Evolutionary conservation across 495 filamentous ascomycete species (phyloP).

Genomic region (Oidiodendron maius): DNA sequence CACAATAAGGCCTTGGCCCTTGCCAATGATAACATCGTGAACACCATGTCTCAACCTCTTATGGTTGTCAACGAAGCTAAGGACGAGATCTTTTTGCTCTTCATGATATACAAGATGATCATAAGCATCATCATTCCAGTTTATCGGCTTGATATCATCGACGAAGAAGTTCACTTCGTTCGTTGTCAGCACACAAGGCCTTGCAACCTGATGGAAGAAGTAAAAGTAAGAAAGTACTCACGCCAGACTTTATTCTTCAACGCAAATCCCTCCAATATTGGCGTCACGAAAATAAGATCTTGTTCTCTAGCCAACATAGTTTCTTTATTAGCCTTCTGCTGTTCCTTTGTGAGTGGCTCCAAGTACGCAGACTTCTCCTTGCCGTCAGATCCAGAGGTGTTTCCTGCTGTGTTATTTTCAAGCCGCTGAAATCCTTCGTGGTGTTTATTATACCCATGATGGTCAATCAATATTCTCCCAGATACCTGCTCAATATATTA

Average conservation of each 20-base stretch:
- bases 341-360: constrained; percentile 18
- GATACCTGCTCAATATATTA: constrained; percentile 3
- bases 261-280: constrained; percentile 32
- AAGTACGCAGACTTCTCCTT: background rate
- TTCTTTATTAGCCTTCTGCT: constrained; percentile 25
- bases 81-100: constrained; percentile 32
- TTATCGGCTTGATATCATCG: constrained; percentile 27
- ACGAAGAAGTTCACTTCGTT: constrained; percentile 29
- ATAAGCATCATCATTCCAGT: constrained; percentile 33
- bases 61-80: constrained; percentile 36
- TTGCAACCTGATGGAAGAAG: too few relatives aligned
- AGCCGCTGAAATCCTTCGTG: constrained; percentile 25
- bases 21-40: constrained; percentile 24
- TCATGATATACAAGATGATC: constrained; percentile 32
- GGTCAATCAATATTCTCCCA: constrained; percentile 31
- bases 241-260: constrained; percentile 34
- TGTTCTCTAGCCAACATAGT: constrained; percentile 15
- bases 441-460: constrained; percentile 32
- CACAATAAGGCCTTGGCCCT: constrained; percentile 25
- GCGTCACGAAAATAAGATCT: constrained; percentile 30
- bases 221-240: constrained; percentile 11
- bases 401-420: constrained; percentile 12
- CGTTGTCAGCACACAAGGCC: constrained; percentile 27
- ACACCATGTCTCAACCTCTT: constrained; percentile 2
- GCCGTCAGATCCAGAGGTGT: constrained; percentile 7